Conservation (phyloP, 2,329 filamentous ascomycete genomes). For the Didymella lethalis region DNA sequence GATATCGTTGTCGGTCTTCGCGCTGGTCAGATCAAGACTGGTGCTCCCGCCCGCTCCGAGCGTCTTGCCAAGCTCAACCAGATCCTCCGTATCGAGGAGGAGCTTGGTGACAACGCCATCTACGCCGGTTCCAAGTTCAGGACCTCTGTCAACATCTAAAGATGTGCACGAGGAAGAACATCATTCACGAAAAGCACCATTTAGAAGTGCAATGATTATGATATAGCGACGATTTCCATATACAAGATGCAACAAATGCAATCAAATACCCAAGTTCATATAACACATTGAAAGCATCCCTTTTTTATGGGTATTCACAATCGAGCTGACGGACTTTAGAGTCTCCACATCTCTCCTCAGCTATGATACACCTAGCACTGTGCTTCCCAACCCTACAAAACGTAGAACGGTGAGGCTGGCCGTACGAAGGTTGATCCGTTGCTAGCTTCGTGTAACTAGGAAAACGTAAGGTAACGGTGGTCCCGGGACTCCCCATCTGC, state of each 20-base stretch:
- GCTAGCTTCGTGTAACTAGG: background rate
- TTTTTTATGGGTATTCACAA: background rate
- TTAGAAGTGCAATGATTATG: slow-evolving; percentile 25
- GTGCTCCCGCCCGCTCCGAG: slow-evolving; percentile 84
- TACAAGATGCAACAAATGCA: slow-evolving; percentile 24
- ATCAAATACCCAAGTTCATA: slow-evolving; percentile 20
- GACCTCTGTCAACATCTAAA: slow-evolving; percentile 77
- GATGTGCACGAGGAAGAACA: background rate
- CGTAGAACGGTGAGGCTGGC: background rate
- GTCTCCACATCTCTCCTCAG: background rate
- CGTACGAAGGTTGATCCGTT: background rate
- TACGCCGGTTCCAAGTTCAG: slow-evolving; percentile 95
- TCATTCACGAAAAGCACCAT: slow-evolving; percentile 17
- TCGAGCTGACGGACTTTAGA: background rate
- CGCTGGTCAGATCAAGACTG: slow-evolving; percentile 81
- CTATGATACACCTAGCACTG: background rate
- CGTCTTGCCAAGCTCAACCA: slow-evolving; percentile 99
- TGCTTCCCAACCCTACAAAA: background rate
- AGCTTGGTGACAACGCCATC: slow-evolving; percentile 83
- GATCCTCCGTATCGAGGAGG: slow-evolving; percentile 99
- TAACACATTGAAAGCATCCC: background rate
- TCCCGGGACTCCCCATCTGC: slow-evolving; percentile 11
- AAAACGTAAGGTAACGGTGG: background rate
- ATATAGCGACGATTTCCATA: slow-evolving; percentile 24
- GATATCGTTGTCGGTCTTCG: slow-evolving; percentile 98